Evolutionary conservation across 345 rosid genomes (phyloP), one percentile per base, ranked within the genome.

Genomic region (Erucastrum elatum): DNA sequence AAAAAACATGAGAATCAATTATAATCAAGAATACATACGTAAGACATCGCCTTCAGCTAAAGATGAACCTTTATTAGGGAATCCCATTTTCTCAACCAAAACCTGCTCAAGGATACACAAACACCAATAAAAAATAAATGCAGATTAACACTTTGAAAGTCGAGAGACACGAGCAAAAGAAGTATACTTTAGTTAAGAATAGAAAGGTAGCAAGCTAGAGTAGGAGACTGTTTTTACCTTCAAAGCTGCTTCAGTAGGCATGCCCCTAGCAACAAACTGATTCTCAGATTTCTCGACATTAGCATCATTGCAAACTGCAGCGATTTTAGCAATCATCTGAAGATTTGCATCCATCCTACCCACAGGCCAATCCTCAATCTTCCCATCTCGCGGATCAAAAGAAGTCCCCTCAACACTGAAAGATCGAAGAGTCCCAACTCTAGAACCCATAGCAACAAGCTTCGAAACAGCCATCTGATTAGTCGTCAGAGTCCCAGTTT

Each of bases 181-280:
- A 76, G 56, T 49, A 6, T 33, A 65, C 65, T 27, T 27, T 6
- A 67, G 64, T 21, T 53, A 74, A 74, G 70, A 46, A 21, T 21
- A 21, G 21, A 21, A 21, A 21, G 21, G 21, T 21, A 21, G 21
- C 21, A 21, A 46, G 77, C 41, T 72, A 66, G 34, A 44, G 60
- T 51, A 37, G 53, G 17, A 53, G 68, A 72, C 70, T 16, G 25
- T 27, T 62, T 62, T 82, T 64, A 95, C 99, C 96, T 95, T 95
- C 72, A 95, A 78, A n/a, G 99, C 99, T 78, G 99, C 99, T 77
- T 93, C 99, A 44, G 99, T 95, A 49, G 99, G 92, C 86, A 91
- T 80, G 62, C 99, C 97, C 65, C 56, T 86, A 33, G 94, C 83
- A 27, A 91, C 79, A 84, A 80, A 95, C 74, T 91, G 93, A 49